Evolutionary conservation across 208 protist genomes (phyloP).

Genomic region (Blechomonas ayalai): DNA sequence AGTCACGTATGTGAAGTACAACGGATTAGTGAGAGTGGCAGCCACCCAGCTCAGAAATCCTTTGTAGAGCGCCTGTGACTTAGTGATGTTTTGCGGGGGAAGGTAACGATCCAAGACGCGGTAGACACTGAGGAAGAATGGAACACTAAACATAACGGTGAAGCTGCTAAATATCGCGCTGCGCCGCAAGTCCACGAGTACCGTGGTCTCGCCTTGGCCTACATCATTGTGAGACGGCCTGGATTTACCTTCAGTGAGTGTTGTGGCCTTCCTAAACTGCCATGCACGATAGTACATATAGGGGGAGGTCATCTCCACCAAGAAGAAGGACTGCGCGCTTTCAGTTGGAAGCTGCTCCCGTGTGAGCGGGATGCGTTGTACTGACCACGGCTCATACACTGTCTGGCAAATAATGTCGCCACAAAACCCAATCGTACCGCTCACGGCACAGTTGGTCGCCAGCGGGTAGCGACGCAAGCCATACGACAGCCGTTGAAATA

Average conservation of each 20-base stretch:
- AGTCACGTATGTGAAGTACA: conserved; percentile 66
- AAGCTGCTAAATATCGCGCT: conserved; percentile 79
- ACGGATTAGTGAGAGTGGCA: conserved; percentile 44
- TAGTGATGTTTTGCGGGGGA: conserved; percentile 31
- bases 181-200: conserved; percentile 61
- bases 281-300: no score
- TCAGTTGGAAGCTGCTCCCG: conserved; percentile 24
- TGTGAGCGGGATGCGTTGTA: conserved; percentile 19
- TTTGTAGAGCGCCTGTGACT: conserved; percentile 40
- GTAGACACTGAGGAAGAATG: conserved; percentile 63
- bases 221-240: no score
- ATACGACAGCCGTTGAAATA: conserved; percentile 35
- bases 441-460: conserved; percentile 45
- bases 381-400: conserved; percentile 42
- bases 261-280: no score
- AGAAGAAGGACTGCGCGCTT: conserved; percentile 24
- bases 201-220: conserved; percentile 10
- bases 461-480: conserved; percentile 46
- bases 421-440: conserved; percentile 50
- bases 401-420: conserved; percentile 67
- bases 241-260: no score
- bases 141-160: conserved; percentile 52
- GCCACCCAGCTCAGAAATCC: conserved; percentile 62
- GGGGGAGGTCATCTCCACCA: conserved; percentile 32
- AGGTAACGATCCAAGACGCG: conserved; percentile 35